Conservation (phyloP, 2,329 filamentous ascomycete genomes). For the Metarhizium humberi region DNA sequence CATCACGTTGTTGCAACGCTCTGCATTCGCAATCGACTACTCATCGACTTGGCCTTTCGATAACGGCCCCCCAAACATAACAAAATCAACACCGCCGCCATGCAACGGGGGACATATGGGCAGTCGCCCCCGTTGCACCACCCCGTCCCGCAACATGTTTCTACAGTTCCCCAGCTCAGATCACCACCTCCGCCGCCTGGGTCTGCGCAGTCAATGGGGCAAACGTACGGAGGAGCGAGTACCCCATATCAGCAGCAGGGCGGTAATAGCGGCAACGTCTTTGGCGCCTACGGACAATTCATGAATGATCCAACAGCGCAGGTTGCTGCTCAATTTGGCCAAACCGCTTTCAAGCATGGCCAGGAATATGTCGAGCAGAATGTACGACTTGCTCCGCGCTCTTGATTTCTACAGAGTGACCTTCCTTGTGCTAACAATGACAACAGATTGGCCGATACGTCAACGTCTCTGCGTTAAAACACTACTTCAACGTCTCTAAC, state of each 20-base stretch:
- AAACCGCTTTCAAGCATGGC: slow-evolving; percentile 82
- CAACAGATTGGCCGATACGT: slow-evolving; percentile 60
- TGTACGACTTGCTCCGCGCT: slow-evolving; percentile 40
- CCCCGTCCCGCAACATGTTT: slow-evolving; percentile 95
- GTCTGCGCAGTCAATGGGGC: slow-evolving; percentile 57
- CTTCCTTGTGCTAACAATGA: slow-evolving; percentile 7
- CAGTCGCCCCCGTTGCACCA: slow-evolving; percentile 93
- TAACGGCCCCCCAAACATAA: background rate
- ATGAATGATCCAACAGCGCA: slow-evolving; percentile 94
- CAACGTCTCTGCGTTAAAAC: slow-evolving; percentile 86
- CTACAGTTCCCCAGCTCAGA: slow-evolving; percentile 91
- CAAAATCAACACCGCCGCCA: slow-evolving; percentile 26
- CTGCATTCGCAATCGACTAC: background rate
- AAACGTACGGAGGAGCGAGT: slow-evolving; percentile 45
- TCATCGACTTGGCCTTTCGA: background rate
- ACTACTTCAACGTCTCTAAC: slow-evolving; percentile 99
- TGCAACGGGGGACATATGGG: slow-evolving; percentile 81
- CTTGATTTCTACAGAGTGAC: no score
- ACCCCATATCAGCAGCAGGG: slow-evolving; percentile 66
- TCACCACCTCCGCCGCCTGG: slow-evolving; percentile 78
- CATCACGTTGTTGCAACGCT: background rate
- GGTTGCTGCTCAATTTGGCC: slow-evolving; percentile 88
- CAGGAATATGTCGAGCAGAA: slow-evolving; percentile 95
- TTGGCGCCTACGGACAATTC: slow-evolving; percentile 77
- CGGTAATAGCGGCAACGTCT: slow-evolving; percentile 41